Evolutionary conservation across 495 filamentous ascomycete species (phyloP).

Genomic region (Talaromyces borbonicus): DNA sequence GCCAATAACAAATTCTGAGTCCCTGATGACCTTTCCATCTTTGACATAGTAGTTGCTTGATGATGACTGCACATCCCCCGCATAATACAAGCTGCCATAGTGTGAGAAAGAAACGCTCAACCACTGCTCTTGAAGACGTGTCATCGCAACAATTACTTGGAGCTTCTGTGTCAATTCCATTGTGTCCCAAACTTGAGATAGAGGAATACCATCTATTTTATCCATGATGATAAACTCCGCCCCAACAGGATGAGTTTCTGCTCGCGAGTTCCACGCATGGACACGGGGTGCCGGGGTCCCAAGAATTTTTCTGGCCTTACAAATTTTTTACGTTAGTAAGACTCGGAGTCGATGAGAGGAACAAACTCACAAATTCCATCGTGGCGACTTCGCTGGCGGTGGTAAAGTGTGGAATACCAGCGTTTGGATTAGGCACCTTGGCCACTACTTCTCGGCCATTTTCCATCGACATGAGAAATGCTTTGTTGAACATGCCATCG

Average conservation of each 20-base stretch:
- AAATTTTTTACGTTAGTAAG: constrained; percentile 1
- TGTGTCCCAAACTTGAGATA: constrained; percentile 19
- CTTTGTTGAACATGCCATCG: too few species aligned
- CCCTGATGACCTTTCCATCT: constrained; percentile 15
- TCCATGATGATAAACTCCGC: constrained; percentile 32
- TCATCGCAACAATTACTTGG: constrained; percentile 23
- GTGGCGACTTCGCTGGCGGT: too few species aligned
- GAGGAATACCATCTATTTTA: constrained; percentile 17
- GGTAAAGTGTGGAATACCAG: too few species aligned
- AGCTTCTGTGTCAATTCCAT: constrained; percentile 20
- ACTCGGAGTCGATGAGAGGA: constrained; percentile 7
- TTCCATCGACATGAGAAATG: too few species aligned
- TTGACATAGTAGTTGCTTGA: constrained; percentile 13
- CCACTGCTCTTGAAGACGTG: constrained; percentile 21
- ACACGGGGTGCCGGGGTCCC: constrained; percentile 20
- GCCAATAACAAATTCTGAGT: constrained; percentile 23
- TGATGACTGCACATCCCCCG: constrained; percentile 13
- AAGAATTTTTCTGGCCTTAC: constrained; percentile 15
- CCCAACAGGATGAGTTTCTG: constrained; percentile 18
- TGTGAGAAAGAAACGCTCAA: constrained; percentile 20
- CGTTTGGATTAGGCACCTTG: too few species aligned
- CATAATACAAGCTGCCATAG: constrained; percentile 25
- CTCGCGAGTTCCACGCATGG: constrained; percentile 18
- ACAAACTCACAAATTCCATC: too few species aligned
- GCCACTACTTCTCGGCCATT: too few species aligned